Base-by-base conservation (phyloP, 768 basidiomycete genomes). In the Sporobolomyces phaffii region DNA sequence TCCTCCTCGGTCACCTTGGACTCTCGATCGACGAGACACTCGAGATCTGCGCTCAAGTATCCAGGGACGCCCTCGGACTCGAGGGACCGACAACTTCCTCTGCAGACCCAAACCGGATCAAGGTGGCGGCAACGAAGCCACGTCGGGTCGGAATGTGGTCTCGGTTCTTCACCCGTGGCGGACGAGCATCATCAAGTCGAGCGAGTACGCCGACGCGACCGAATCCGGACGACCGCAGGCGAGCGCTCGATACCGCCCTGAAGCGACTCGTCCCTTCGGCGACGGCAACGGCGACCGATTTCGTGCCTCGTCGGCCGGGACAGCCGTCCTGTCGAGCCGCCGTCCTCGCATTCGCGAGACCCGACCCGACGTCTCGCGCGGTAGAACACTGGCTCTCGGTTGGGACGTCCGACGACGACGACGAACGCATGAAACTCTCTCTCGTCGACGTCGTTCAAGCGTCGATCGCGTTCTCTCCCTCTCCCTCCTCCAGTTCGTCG, bases 1-100 rank as follows among this genome's bases (percentile, higher is more conserved):
- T 69, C 49, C 48, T 69, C 22, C 44, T 69, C 41, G 68, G 68
- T 24, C 54, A 50, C 17, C 22, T 51, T 17, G 43, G 45, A 0
- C 44, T 65, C 26, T 29, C 26, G 24, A 24, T 58, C 38, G 54
- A 33, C 40, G 63, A 51, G 0, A 50, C 63, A 1, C 60, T 65
- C 47, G 36, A 47, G 18, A 17, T 64, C 22, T 65, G 57, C 48
- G 3, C 10, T 4, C 20, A 18, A 9, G 56, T 69, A 14, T 60
- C 68, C 7, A 8, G 44, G 28, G 11, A 24, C 6, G 68, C 64
- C 0, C 43, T 69, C 41, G 9, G 26, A 5, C 64, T 65, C 45
- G 58, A 65, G 24, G 38, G 48, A 11, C 43, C 50, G 2, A 4
- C 8, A n/a, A 5, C 22, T 4, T 36, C 54, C n/a, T n/a, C n/a